phyloP scores from a whole-genome alignment of 108 stramenopile species.

The Skeletonema menzelii region DNA sequence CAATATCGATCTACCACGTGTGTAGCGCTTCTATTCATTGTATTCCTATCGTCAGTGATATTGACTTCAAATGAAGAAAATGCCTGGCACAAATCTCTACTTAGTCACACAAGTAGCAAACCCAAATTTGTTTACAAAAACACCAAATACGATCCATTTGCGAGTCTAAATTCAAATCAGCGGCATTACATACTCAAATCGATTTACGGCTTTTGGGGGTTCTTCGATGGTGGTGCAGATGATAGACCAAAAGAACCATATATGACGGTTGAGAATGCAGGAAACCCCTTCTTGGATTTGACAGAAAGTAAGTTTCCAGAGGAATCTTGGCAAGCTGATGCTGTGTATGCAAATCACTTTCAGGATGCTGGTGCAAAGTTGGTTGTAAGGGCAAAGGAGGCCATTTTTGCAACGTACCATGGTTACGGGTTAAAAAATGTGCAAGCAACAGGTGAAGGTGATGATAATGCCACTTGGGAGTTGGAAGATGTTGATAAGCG shows the following conservation, averaged over 20 bases:
- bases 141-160: slow-evolving; percentile 16
- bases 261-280: slow-evolving; percentile 23
- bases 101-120: slow-evolving; percentile 5
- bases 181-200: slow-evolving; percentile 13
- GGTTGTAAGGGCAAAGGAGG: slow-evolving; percentile 67
- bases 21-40: slow-evolving; percentile 21
- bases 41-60: slow-evolving; percentile 10
- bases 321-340: slow-evolving; percentile 85
- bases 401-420: slow-evolving; percentile 64
- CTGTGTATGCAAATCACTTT: slow-evolving; percentile 84
- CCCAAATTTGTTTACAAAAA: slow-evolving; percentile 2
- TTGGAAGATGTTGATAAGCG: slow-evolving; percentile 39
- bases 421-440: slow-evolving; percentile 64
- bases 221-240: slow-evolving; percentile 83
- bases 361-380: slow-evolving; percentile 74
- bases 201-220: slow-evolving; percentile 62
- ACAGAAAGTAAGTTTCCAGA: slow-evolving; percentile 72
- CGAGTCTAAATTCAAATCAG: slow-evolving; percentile 20
- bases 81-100: slow-evolving; percentile 9
- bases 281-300: slow-evolving; percentile 62
- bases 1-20: slow-evolving; percentile 19
- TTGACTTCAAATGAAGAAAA: slow-evolving; percentile 14
- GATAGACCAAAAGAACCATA: slow-evolving; percentile 66
- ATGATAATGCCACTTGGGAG: slow-evolving; percentile 13
- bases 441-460: slow-evolving; percentile 2